Evolutionary conservation across 768 basidiomycete species (phyloP).

Genomic region (Kwoniella pini): DNA sequence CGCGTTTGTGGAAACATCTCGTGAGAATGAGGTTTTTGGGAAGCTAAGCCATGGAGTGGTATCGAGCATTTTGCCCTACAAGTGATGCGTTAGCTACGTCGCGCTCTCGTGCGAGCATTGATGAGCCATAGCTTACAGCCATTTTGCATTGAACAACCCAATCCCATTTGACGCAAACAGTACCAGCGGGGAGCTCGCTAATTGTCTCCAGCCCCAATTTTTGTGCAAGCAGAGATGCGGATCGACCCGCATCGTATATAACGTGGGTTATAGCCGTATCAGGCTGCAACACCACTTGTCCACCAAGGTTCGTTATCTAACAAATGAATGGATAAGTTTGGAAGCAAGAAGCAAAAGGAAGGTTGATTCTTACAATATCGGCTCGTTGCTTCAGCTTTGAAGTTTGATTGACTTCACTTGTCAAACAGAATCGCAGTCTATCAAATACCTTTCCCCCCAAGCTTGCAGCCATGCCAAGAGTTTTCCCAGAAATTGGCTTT

Average conservation of each 20-base stretch:
- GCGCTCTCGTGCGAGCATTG: not conserved
- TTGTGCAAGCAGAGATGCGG: slow-evolving; percentile 24
- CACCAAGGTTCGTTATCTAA: slow-evolving; percentile 38
- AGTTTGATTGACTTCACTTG: slow-evolving; percentile 25
- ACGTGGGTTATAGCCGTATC: slow-evolving; percentile 48
- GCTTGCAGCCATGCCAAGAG: slow-evolving; percentile 2
- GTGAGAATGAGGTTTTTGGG: slow-evolving; percentile 24
- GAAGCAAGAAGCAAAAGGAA: not conserved
- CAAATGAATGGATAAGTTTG: not conserved
- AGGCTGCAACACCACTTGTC: slow-evolving; percentile 33
- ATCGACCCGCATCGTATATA: slow-evolving; percentile 29
- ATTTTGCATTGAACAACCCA: slow-evolving; percentile 40
- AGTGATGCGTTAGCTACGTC: not conserved
- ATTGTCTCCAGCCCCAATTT: slow-evolving; percentile 32
- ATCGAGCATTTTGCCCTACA: slow-evolving; percentile 29
- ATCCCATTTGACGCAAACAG: slow-evolving; percentile 42
- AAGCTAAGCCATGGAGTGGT: slow-evolving; percentile 37
- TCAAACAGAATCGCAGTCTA: slow-evolving; percentile 38
- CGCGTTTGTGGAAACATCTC: slow-evolving; percentile 9
- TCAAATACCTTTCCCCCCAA: slow-evolving; percentile 36
- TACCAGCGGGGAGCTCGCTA: slow-evolving; percentile 35
- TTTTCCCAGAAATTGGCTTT: not conserved
- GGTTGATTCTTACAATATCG: slow-evolving; percentile 29
- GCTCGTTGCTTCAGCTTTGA: slow-evolving; percentile 34
- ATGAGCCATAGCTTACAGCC: slow-evolving; percentile 24